Evolutionary conservation across 306 rosid species (phyloP).

Genomic region (Trifolium dubium): DNA sequence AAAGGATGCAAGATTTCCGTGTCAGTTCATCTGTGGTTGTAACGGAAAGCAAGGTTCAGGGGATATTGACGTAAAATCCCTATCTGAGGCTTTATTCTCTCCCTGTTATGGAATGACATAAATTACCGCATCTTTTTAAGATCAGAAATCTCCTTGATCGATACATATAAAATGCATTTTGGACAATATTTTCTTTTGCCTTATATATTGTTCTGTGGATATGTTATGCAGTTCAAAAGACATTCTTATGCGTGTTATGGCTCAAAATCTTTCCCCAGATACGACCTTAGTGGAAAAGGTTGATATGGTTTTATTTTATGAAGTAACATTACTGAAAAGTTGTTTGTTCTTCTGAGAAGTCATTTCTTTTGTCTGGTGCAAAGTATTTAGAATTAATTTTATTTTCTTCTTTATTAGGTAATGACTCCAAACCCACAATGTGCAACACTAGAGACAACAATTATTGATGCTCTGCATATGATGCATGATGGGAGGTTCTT

Average conservation of each 20-base stretch:
- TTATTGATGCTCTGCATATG: slow-evolving; percentile 89
- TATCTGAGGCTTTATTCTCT: slow-evolving; percentile 27
- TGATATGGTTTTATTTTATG: slow-evolving; percentile 35
- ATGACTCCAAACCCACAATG: slow-evolving; percentile 95
- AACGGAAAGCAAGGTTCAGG: slow-evolving; percentile 74
- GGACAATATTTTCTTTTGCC: slow-evolving; percentile 16
- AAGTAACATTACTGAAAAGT: slow-evolving; percentile 56
- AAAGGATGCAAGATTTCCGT: slow-evolving; percentile 79
- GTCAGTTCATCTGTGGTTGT: slow-evolving; percentile 75
- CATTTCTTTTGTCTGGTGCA: slow-evolving; percentile 34
- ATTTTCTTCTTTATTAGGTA: slow-evolving; percentile 53
- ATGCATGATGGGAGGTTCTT: slow-evolving; percentile 97
- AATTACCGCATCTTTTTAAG: slow-evolving; percentile 15
- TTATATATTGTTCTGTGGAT: slow-evolving; percentile 40
- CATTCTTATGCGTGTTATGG: slow-evolving; percentile 91
- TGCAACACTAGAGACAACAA: slow-evolving; percentile 78
- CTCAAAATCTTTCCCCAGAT: slow-evolving; percentile 86
- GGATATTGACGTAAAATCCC: slow-evolving; percentile 82
- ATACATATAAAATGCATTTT: slow-evolving; percentile 28
- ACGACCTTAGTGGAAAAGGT: slow-evolving; percentile 80
- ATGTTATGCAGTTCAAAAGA: slow-evolving; percentile 81
- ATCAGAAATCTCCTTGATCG: slow-evolving; percentile 27
- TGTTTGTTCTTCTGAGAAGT: slow-evolving; percentile 42
- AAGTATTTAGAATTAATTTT: slow-evolving; percentile 8
- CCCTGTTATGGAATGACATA: slow-evolving; percentile 28